Evolutionary conservation across 2,329 filamentous ascomycete species (phyloP).

Genomic region (Ustilaginoidea virens): DNA sequence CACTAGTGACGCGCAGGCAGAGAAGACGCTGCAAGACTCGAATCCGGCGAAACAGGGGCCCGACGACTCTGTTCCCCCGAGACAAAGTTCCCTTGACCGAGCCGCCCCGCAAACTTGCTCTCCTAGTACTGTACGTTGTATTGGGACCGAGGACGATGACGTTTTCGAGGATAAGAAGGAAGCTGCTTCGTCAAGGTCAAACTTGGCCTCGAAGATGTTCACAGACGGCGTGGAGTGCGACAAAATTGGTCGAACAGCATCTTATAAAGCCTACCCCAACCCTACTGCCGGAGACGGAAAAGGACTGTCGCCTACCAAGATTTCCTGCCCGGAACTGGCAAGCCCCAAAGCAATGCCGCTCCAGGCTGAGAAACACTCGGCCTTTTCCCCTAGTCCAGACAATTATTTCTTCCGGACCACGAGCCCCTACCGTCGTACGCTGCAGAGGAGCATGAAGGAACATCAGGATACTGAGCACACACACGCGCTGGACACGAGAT

Average conservation of each 20-base stretch:
- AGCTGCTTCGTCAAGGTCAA: background rate
- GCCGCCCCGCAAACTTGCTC: slow-evolving; percentile 7
- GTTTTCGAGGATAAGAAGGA: slow-evolving; percentile 12
- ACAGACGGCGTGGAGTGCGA: background rate
- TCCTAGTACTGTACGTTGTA: slow-evolving; percentile 17
- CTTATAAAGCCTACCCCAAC: slow-evolving; percentile 6
- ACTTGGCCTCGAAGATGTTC: background rate
- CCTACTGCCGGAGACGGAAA: slow-evolving; percentile 4
- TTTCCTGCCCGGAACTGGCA: background rate
- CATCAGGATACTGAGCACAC: slow-evolving; percentile 13
- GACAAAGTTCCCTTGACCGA: slow-evolving; percentile 7
- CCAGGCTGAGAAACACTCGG: slow-evolving; percentile 27
- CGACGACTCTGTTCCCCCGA: slow-evolving; percentile 4
- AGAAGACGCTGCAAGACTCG: slow-evolving; percentile 3
- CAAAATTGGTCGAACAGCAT: background rate
- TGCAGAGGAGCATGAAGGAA: slow-evolving; percentile 29
- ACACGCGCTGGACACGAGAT: slow-evolving; percentile 17
- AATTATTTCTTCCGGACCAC: slow-evolving; percentile 36
- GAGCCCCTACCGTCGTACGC: slow-evolving; percentile 38
- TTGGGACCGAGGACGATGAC: slow-evolving; percentile 18
- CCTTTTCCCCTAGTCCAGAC: slow-evolving; percentile 35
- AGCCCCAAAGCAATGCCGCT: slow-evolving; percentile 10
- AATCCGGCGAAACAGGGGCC: background rate
- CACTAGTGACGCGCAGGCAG: slow-evolving; percentile 19
- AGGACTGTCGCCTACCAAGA: slow-evolving; percentile 5